Conservation (phyloP, 1,284 basidiomycete species). For the Ustilago sp. region DNA sequence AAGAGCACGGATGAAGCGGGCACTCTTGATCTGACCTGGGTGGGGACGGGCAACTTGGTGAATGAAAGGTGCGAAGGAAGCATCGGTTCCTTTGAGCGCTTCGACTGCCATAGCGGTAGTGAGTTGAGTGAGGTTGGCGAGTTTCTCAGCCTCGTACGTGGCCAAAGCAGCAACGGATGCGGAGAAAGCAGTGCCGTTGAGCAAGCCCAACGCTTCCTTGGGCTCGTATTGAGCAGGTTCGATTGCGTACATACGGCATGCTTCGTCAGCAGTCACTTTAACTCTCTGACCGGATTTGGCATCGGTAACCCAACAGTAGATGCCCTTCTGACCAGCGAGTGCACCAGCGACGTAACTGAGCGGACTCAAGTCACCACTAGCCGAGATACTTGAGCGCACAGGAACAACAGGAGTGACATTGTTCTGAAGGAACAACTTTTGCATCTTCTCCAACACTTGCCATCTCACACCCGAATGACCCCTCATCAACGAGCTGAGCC, state of each 20-base stretch:
- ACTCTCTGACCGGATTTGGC: conserved; percentile 36
- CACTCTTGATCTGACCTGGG: conserved; percentile 78
- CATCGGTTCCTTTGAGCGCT: conserved; percentile 69
- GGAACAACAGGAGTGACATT: conserved; percentile 85
- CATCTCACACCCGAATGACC: conserved; percentile 87
- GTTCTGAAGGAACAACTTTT: conserved; percentile 76
- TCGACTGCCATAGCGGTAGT: conserved; percentile 87
- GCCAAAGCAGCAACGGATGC: conserved; percentile 72
- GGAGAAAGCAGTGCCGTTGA: conserved; percentile 87
- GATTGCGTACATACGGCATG: conserved; percentile 74
- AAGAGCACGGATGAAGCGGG: conserved; percentile 46
- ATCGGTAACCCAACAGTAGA: conserved; percentile 52
- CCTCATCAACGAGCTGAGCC: conserved; percentile 79
- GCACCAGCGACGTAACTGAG: conserved; percentile 76
- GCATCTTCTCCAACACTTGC: conserved; percentile 83
- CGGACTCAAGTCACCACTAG: conserved; percentile 75
- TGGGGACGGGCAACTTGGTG: conserved; percentile 83
- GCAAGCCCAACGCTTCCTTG: conserved; percentile 76
- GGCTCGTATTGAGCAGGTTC: conserved; percentile 79
- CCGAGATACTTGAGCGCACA: conserved; percentile 83
- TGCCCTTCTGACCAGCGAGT: conserved; percentile 55
- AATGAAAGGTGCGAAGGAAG: conserved; percentile 74
- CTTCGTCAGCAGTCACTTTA: conserved; percentile 42
- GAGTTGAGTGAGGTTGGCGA: conserved; percentile 79
- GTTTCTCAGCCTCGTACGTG: conserved; percentile 79